These are phyloP conservation scores for Intubia oerlemansii DNA, from an alignment of 2,329 filamentous ascomycete species.

Conservation along the genomic window DNA sequence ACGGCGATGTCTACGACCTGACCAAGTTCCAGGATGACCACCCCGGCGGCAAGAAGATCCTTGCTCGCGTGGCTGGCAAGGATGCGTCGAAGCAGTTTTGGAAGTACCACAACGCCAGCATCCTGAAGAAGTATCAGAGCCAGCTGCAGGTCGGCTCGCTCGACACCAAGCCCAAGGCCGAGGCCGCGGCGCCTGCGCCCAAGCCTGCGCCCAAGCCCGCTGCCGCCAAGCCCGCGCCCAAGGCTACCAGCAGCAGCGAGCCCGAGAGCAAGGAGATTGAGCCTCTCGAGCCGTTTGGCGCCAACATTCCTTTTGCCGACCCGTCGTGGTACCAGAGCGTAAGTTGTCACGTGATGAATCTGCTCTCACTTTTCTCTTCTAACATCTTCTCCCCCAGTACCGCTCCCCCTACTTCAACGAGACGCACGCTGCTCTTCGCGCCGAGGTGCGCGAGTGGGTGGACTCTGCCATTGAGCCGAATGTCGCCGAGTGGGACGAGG, in stretches of 20 bases:
- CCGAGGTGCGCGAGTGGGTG: conserved; percentile 83
- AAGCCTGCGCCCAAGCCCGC: conserved; percentile 15
- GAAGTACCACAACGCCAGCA: conserved; percentile 66
- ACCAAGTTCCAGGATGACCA: conserved; percentile 76
- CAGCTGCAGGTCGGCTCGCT: conserved; percentile 71
- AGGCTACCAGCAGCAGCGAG: conserved; percentile 11
- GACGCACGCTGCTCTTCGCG: conserved; percentile 73
- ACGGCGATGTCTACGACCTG: conserved; percentile 89
- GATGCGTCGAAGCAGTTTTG: conserved; percentile 47
- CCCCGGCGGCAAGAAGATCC: conserved; percentile 49
- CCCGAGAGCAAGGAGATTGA: conserved; percentile 18
- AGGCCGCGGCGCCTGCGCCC: conserved; percentile 23
- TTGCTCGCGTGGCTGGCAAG: conserved; percentile 40
- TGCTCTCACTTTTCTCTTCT: not conserved
- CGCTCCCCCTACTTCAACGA: conserved; percentile 95
- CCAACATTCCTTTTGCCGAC: conserved; percentile 77
- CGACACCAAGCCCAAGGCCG: conserved; percentile 58
- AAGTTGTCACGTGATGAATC: too few species aligned
- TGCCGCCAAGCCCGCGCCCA: conserved; percentile 11
- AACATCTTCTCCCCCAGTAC: conserved; percentile 32
- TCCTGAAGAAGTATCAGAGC: conserved; percentile 68
- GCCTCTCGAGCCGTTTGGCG: conserved; percentile 65
- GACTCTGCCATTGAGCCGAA: conserved; percentile 75
- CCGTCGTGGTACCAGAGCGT: conserved; percentile 90
- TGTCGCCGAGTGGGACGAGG: conserved; percentile 93